Percentiles rank a stretch among this genome's conserved stretches.
Conservation (phyloP, 2,329 filamentous ascomycete species). For the Cladophialophora bantiana region DNA sequence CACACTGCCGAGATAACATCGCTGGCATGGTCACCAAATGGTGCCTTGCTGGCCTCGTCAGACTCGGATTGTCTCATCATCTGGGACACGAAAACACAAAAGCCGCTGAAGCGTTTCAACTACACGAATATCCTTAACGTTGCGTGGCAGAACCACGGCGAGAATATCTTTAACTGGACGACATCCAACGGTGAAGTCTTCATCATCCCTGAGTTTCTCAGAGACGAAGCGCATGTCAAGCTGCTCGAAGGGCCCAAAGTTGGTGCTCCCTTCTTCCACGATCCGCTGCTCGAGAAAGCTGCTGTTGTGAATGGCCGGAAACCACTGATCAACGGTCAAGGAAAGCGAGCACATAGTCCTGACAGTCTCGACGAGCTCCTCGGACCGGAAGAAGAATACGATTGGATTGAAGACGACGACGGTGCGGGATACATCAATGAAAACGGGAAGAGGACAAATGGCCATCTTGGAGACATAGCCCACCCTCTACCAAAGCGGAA, state of each 20-base stretch:
- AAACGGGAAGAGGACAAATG: constrained; percentile 68
- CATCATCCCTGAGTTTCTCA: constrained; percentile 77
- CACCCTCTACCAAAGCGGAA: constrained; percentile 60
- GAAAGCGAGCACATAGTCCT: constrained; percentile 66
- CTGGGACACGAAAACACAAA: constrained; percentile 91
- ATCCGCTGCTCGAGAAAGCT: constrained; percentile 73
- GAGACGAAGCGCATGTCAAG: constrained; percentile 61
- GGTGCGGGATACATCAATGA: constrained; percentile 82
- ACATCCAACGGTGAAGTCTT: constrained; percentile 92
- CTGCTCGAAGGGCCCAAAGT: constrained; percentile 62
- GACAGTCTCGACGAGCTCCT: constrained; percentile 87
- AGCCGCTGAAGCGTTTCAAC: constrained; percentile 76
- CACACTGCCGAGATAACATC: constrained; percentile 87
- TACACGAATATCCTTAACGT: constrained; percentile 85
- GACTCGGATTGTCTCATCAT: constrained; percentile 63
- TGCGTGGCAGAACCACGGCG: constrained; percentile 80
- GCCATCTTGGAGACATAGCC: constrained; percentile 54
- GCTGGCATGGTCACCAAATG: constrained; percentile 92
- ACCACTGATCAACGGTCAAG: constrained; percentile 61
- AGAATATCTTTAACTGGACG: constrained; percentile 89
- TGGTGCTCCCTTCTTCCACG: constrained; percentile 80
- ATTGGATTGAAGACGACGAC: constrained; percentile 94
- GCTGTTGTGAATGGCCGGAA: constrained; percentile 64
- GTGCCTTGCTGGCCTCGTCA: constrained; percentile 76
- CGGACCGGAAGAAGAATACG: constrained; percentile 69